Conservation (phyloP, 1,284 basidiomycete genomes). For the Acaromyces ingoldii region DNA sequence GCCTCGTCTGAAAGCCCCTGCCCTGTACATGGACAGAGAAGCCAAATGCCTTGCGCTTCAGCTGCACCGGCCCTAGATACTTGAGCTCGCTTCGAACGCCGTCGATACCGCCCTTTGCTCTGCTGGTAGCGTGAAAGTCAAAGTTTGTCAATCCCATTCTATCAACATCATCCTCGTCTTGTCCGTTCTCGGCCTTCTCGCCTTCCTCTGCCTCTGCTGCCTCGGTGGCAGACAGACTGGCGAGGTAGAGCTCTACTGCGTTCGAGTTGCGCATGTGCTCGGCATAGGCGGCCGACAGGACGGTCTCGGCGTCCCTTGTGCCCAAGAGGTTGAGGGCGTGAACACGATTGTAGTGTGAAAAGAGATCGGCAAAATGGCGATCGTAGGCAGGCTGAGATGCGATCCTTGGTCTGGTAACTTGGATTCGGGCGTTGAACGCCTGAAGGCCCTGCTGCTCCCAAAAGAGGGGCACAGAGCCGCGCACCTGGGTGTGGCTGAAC, state of each 20-base stretch:
- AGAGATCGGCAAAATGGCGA: slow-evolving; percentile 77
- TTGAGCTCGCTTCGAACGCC: slow-evolving; percentile 71
- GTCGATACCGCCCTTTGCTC: slow-evolving; percentile 75
- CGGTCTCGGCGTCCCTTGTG: slow-evolving; percentile 72
- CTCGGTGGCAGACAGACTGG: slow-evolving; percentile 4
- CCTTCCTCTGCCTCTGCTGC: not conserved
- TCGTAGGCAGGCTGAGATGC: slow-evolving; percentile 95
- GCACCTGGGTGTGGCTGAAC: slow-evolving; percentile 85
- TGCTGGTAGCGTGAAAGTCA: slow-evolving; percentile 84
- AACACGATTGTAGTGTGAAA: slow-evolving; percentile 38
- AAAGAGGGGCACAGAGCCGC: slow-evolving; percentile 77
- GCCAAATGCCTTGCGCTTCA: slow-evolving; percentile 71
- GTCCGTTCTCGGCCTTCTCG: not conserved
- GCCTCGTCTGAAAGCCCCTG: slow-evolving; percentile 52
- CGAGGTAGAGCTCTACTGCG: slow-evolving; percentile 19
- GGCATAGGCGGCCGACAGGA: slow-evolving; percentile 71
- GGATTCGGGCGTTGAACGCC: slow-evolving; percentile 39
- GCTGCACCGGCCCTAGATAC: slow-evolving; percentile 52
- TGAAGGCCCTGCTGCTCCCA: slow-evolving; percentile 94
- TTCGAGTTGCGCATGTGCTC: slow-evolving; percentile 34
- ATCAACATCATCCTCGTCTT: slow-evolving; percentile 22
- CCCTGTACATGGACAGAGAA: slow-evolving; percentile 62
- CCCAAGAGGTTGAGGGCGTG: slow-evolving; percentile 48
- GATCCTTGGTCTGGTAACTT: slow-evolving; percentile 67
- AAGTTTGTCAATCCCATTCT: slow-evolving; percentile 68